Evolutionary conservation across 345 rosid species (phyloP).

Genomic region (Bruguiera parviflora): DNA sequence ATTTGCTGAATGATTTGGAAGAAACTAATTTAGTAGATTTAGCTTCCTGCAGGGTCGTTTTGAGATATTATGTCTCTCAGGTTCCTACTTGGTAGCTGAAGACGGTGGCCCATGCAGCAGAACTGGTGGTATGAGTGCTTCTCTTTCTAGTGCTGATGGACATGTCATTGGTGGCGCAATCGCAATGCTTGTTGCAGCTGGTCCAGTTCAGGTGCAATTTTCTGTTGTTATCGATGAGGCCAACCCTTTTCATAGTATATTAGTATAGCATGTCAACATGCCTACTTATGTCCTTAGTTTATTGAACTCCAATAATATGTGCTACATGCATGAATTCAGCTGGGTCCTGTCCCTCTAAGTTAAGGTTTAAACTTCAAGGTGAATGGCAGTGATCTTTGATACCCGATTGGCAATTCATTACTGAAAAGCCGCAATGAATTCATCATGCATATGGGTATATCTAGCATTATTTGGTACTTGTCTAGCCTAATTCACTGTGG

Average conservation of each 20-base stretch:
- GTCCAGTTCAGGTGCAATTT: constrained; percentile 73
- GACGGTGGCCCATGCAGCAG: constrained; percentile 79
- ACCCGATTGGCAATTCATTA: background rate
- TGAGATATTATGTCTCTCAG: constrained; percentile 90
- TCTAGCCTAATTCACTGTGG: background rate
- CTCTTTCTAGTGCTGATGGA: constrained; percentile 91
- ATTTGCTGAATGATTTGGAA: background rate
- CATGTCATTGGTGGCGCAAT: constrained; percentile 88
- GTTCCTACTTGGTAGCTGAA: constrained; percentile 86
- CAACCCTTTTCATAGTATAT: background rate
- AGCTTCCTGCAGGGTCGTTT: constrained; percentile 67
- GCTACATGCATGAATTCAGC: too few relatives aligned
- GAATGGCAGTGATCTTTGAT: too few relatives aligned
- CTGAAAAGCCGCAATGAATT: background rate
- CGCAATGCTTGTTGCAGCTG: constrained; percentile 72
- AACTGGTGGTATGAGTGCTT: constrained; percentile 92
- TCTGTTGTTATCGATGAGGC: background rate
- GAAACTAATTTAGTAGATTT: constrained; percentile 30
- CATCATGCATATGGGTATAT: background rate
- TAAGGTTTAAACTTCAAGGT: too few relatives aligned
- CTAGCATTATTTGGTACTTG: background rate
- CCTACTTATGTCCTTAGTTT: too few relatives aligned
- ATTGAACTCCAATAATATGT: too few relatives aligned
- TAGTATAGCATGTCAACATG: too few relatives aligned
- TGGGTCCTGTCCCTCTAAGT: too few relatives aligned